Conservation (phyloP, 2,329 filamentous ascomycete species). For the Trichoderma asperellum region DNA sequence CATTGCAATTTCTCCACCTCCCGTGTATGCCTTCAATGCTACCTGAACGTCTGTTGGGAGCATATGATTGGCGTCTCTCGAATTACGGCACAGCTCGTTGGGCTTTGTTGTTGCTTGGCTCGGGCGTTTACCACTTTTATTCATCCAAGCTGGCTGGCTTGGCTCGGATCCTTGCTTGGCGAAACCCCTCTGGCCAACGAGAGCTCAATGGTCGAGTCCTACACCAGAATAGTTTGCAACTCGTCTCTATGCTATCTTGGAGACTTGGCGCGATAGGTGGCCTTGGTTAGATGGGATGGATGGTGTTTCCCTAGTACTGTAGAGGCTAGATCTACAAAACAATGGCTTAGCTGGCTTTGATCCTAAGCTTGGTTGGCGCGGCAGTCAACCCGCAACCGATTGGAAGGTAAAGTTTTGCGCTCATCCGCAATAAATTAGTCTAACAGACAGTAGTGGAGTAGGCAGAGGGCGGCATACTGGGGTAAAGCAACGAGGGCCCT, state of each 20-base stretch:
- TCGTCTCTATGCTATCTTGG: background rate
- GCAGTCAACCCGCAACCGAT: conserved; percentile 7
- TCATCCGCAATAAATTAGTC: background rate
- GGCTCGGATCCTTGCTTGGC: background rate
- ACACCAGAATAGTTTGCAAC: background rate
- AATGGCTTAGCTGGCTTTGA: conserved; percentile 6
- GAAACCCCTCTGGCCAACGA: background rate
- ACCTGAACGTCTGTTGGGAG: background rate
- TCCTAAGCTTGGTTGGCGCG: background rate
- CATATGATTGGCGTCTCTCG: background rate
- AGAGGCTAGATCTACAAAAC: conserved; percentile 3
- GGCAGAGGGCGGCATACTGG: background rate
- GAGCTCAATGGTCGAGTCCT: background rate
- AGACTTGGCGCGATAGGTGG: background rate
- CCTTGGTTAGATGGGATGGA: background rate
- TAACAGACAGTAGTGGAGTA: background rate
- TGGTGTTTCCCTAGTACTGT: background rate
- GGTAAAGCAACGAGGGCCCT: background rate
- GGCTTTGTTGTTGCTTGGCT: background rate
- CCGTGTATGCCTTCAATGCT: conserved; percentile 1
- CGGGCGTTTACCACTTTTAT: background rate
- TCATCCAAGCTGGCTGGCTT: background rate
- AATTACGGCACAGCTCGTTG: background rate
- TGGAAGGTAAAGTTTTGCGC: background rate
- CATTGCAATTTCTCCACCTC: conserved; percentile 12